Evolutionary conservation across 192 early-diverging fungal species (phyloP), one percentile per base, ranked within the genome.

Genomic region (Backusella tuberculispora): DNA sequence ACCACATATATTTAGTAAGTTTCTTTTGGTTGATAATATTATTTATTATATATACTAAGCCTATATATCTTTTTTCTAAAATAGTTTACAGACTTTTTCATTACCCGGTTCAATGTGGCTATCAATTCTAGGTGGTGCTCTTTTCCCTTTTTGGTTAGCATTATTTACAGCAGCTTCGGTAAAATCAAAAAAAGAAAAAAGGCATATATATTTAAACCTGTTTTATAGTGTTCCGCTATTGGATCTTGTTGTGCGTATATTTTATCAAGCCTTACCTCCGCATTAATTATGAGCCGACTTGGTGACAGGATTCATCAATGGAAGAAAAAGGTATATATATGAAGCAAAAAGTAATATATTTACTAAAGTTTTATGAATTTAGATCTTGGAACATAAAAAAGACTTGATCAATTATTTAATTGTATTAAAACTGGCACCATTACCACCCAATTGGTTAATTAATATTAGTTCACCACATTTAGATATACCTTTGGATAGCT

Each of bases 21-120:
- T 21, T 47, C 40, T 48, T 53, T 76, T 63, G 4, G 37, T 43
- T 14, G 29, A 26, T 38, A 66, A 34, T 73, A 44, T 77, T 65
- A 40, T 42, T 63, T 38, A 34, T 34, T 34, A 34, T 34, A 34
- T 34, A 34, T 2, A 34, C 29, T 34, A 34, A 34, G 29, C 29
- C 29, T n/a, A n/a, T n/a, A n/a, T n/a, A n/a, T n/a, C n/a, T n/a
- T n/a, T n/a, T 34, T 34, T 34, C 29, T 34, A 34, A 34, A 34
- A 26, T 53, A 88, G 87, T 53, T 77, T 88, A 9, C 85, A 88
- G 53, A 86, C 80, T 24, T 85, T 88, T 50, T 88, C 87, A 41
- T 84, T 88, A 26, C 87, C 87, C 15, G 87, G 87, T n/a, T 87
- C 85, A 48, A 88, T 88, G 87, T 88, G 87, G 87, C 78, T 88